phyloP scores from a whole-genome alignment of 305 asterid species.

The Fraxinus latifolia region DNA sequence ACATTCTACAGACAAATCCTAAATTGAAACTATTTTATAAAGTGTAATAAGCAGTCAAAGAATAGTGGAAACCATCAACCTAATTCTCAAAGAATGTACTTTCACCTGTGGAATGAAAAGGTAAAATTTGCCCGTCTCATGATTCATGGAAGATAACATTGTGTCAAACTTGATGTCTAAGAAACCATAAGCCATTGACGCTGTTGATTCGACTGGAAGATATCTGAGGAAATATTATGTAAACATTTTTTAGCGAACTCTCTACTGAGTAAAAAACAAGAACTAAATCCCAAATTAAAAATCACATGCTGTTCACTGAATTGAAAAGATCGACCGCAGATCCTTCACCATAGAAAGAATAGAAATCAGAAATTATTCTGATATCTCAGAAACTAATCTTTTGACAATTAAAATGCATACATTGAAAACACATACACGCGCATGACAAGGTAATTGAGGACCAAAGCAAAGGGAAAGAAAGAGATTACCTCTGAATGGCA shows the following conservation, averaged over 20 bases:
- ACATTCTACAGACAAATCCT: slow-evolving; percentile 14
- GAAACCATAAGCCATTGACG: slow-evolving; percentile 81
- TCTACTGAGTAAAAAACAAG: slow-evolving; percentile 6
- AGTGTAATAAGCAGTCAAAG: slow-evolving; percentile 2
- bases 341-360: background rate
- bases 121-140: slow-evolving; percentile 60
- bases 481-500: slow-evolving; percentile 50
- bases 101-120: slow-evolving; percentile 83
- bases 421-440: background rate
- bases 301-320: background rate
- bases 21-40: background rate
- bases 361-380: background rate
- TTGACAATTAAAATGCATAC: slow-evolving; percentile 12
- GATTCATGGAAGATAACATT: slow-evolving; percentile 43
- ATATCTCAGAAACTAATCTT: background rate
- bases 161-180: slow-evolving; percentile 56
- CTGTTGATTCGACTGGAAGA: slow-evolving; percentile 58
- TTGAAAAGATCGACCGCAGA: background rate
- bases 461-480: slow-evolving; percentile 2
- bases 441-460: slow-evolving; percentile 5
- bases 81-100: slow-evolving; percentile 16
- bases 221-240: slow-evolving; percentile 48
- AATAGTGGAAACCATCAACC: background rate
- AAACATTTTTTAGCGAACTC: slow-evolving; percentile 19
- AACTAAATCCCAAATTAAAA: slow-evolving; percentile 2